Evolutionary conservation across 192 early-diverging fungal genomes (phyloP), one percentile per base, ranked within the genome.

Genomic region (Coemansia sp.): DNA sequence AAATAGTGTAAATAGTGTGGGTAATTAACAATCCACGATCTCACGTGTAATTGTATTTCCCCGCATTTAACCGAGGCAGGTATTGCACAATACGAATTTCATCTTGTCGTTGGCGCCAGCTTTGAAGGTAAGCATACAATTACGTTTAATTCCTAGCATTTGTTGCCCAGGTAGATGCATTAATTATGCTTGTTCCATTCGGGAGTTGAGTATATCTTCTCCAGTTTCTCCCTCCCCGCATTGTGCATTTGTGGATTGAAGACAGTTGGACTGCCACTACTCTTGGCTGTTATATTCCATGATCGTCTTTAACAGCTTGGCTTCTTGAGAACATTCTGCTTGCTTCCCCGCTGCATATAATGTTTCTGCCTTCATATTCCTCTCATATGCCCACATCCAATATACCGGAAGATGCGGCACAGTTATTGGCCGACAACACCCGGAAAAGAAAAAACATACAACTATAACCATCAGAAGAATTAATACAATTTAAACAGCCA

Each of bases 1-100:
- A n/a, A 31, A 38, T 38, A 34, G 26, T 54, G 41, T 30, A 55
- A 16, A 55, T 55, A 31, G 54, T 52, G 31, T 52, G 38, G 41
- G 16, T 8, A 64, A 56, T 64, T 56, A 38, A 19, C 54, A 49
- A 64, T 56, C 22, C 16, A 55, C 54, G 32, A 44, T 44, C 62
- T 41, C 62, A 54, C 51, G 24, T 32, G 32, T 50, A 50, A 21
- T 28, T 38, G 56, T 31, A 24, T 41, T 54, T 41, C 51, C 60
- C 60, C 60, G 14, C 60, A 62, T 62, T 62, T 62, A 62, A 32
- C 49, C 60, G 49, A 52, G 25, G 22, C 49, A 23, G 47, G 19
- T 24, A 38, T 21, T 52, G 24, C 38, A 2, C 38, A 4, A 44
- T 44, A 38, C 9, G 14, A 9, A 44, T 16, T 44, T 16, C 38